A percentile compares a stretch with the other conserved stretches of the same genome.
Conservation (phyloP, 257 asterid genomes). For the Capsicum chinense region DNA sequence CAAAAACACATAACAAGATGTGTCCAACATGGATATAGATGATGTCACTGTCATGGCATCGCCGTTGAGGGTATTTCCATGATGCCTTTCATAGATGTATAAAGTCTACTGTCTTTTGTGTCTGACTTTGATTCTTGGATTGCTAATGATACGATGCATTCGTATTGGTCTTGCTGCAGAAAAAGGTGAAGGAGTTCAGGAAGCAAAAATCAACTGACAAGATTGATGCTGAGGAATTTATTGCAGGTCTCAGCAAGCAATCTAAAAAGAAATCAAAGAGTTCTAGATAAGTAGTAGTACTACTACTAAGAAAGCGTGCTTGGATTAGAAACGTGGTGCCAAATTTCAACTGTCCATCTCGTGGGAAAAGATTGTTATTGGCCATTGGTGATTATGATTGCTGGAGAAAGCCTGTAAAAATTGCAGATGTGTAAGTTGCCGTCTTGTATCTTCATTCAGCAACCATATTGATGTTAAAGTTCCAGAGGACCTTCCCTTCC, state of each 20-base stretch:
- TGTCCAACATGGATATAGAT: slow-evolving; percentile 40
- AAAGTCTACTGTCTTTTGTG: not conserved
- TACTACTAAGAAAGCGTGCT: not conserved
- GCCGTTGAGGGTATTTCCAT: slow-evolving; percentile 67
- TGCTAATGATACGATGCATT: slow-evolving; percentile 9
- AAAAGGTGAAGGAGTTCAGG: slow-evolving; percentile 67
- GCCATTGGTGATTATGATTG: not conserved
- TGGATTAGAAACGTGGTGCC: not conserved
- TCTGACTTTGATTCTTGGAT: not conserved
- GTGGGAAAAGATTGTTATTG: not conserved
- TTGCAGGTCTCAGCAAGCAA: slow-evolving; percentile 54
- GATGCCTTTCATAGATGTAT: not conserved
- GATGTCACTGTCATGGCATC: slow-evolving; percentile 61
- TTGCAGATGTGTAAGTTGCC: not conserved
- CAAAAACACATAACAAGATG: slow-evolving; percentile 37
- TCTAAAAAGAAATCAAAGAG: slow-evolving; percentile 58
- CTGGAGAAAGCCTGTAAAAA: not conserved
- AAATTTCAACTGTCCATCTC: not conserved
- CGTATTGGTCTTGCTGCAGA: slow-evolving; percentile 47
- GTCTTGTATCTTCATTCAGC: slow-evolving; percentile 19
- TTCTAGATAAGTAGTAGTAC: slow-evolving; percentile 11
- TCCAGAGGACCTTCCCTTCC: not conserved
- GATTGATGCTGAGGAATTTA: slow-evolving; percentile 62
- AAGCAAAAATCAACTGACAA: slow-evolving; percentile 60
- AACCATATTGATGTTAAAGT: not conserved